These are phyloP conservation scores for Geoglossum cookeanum DNA, from an alignment of 2,329 filamentous ascomycete genomes.

Conservation along the genomic window DNA sequence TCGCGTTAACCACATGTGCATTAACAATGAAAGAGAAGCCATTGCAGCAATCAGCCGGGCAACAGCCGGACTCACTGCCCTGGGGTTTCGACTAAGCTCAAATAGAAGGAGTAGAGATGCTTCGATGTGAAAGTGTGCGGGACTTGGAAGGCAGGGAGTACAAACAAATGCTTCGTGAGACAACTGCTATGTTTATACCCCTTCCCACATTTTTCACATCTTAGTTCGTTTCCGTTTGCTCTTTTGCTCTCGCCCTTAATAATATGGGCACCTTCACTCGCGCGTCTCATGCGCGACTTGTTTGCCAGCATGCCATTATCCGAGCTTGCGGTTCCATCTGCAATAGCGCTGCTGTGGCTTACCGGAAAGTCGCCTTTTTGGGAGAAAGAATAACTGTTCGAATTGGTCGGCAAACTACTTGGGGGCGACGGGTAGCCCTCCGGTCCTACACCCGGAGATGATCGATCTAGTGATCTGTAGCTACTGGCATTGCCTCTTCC, in stretches of 20 bases:
- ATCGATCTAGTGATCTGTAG: slow-evolving; percentile 32
- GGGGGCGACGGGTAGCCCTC: slow-evolving; percentile 45
- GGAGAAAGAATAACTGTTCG: slow-evolving; percentile 17
- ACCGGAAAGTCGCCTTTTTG: slow-evolving; percentile 15
- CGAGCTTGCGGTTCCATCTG: background rate
- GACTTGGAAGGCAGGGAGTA: slow-evolving; percentile 32
- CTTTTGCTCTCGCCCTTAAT: slow-evolving; percentile 64
- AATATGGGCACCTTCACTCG: slow-evolving; percentile 75
- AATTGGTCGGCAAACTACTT: slow-evolving; percentile 44
- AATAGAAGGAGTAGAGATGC: background rate
- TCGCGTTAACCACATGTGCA: slow-evolving; percentile 20
- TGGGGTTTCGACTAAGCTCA: background rate
- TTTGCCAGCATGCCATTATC: background rate
- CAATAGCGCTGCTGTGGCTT: background rate
- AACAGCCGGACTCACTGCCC: background rate
- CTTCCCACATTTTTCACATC: slow-evolving; percentile 96
- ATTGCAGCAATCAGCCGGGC: background rate
- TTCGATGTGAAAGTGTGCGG: background rate
- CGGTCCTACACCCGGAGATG: slow-evolving; percentile 18
- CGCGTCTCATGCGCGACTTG: slow-evolving; percentile 31
- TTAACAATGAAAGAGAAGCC: too few species aligned
- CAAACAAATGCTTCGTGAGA: slow-evolving; percentile 99
- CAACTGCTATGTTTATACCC: slow-evolving; percentile 99
- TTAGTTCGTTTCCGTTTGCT: slow-evolving; percentile 65
- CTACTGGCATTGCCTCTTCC: slow-evolving; percentile 37